These are phyloP conservation scores for Arachis hypogaea DNA, from an alignment of 306 rosid species.

Conservation along the genomic window DNA sequence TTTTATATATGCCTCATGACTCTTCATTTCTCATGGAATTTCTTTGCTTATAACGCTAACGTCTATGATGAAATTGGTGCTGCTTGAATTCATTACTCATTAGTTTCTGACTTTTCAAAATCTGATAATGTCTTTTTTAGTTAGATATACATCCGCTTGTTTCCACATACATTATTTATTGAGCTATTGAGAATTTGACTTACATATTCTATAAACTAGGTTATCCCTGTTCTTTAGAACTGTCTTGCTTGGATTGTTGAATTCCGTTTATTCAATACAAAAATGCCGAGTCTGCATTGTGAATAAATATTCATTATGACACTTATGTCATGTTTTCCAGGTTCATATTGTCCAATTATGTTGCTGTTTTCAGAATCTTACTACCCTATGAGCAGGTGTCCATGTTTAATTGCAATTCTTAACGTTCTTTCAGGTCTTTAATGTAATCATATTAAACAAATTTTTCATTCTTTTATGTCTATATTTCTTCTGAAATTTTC, in stretches of 20 bases:
- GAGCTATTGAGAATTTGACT: conserved; percentile 5
- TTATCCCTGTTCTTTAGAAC: conserved; percentile 24
- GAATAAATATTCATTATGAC: conserved; percentile 30
- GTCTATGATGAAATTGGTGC: conserved; percentile 7
- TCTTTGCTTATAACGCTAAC: conserved; percentile 2
- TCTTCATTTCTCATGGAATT: background rate
- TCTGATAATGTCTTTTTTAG: background rate
- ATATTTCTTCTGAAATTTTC: conserved; percentile 40
- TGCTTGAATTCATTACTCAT: background rate
- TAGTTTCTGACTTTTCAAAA: conserved; percentile 12
- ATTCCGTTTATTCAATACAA: conserved; percentile 5
- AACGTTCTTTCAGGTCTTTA: conserved; percentile 26
- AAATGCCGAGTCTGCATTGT: conserved; percentile 28
- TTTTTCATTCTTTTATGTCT: conserved; percentile 27
- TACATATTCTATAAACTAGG: conserved; percentile 22
- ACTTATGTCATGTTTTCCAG: conserved; percentile 46
- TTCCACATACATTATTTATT: conserved; percentile 15
- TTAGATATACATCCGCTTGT: conserved; percentile 21
- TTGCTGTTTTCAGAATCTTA: conserved; percentile 75
- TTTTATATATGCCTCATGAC: conserved; percentile 5
- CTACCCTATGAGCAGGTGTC: conserved; percentile 89
- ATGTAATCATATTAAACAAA: conserved; percentile 34
- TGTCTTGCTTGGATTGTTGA: conserved; percentile 12
- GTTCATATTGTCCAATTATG: conserved; percentile 91
- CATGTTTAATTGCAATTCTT: conserved; percentile 36